A percentile compares a stretch with the other conserved stretches of the same genome.
Conservation (phyloP, 2,329 filamentous ascomycete genomes). For the Xylaria sp. region DNA sequence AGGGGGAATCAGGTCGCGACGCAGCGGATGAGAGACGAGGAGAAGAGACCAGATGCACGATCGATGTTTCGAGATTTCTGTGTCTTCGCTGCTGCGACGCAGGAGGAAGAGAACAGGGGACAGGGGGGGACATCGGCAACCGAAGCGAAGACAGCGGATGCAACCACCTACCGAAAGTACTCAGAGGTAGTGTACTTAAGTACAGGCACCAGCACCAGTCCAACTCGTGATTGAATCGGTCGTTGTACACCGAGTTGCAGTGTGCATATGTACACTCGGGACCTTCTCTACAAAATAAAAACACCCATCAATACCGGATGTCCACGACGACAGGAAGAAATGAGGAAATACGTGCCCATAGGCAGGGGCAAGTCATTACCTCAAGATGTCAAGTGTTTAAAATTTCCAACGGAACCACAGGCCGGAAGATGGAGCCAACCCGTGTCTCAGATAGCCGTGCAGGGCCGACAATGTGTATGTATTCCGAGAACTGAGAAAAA, state of each 20-base stretch:
- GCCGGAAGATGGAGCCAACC: not conserved
- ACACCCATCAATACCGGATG: constrained; percentile 3
- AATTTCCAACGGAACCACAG: constrained; percentile 1
- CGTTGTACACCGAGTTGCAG: not conserved
- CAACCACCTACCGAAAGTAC: no score
- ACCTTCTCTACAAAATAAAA: not conserved
- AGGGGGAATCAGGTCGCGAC: not conserved
- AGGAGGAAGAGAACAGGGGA: constrained; percentile 1
- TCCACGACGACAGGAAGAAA: not conserved
- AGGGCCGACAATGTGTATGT: constrained; percentile 1
- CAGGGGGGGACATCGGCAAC: constrained; percentile 6
- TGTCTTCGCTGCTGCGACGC: not conserved
- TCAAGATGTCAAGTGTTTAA: not conserved
- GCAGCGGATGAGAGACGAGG: not conserved
- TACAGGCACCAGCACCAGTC: not conserved
- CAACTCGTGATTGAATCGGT: not conserved
- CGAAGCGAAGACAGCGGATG: constrained; percentile 1
- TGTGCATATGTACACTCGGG: no score
- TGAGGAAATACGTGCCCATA: not conserved
- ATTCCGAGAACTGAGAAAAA: constrained; percentile 4
- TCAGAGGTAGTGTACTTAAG: no score
- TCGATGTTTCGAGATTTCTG: constrained; percentile 19
- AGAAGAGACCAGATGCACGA: constrained; percentile 7
- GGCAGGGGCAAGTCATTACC: constrained; percentile 12
- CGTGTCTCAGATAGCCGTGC: constrained; percentile 20